Conservation (phyloP, 106 monocot species). For the Acanthochlamys bracteata region DNA sequence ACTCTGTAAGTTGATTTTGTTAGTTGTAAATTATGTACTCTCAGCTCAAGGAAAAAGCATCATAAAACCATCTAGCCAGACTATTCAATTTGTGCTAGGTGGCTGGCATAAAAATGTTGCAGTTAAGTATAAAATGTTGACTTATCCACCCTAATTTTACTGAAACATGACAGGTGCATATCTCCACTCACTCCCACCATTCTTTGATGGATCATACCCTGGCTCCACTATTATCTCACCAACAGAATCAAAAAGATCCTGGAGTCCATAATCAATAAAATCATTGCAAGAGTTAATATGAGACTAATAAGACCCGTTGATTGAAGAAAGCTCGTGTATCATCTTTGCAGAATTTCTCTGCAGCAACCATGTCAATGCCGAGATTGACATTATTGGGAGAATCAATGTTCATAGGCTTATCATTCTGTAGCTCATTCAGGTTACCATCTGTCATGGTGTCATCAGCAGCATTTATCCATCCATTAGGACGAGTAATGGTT, state of each 20-base stretch:
- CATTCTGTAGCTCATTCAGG: slow-evolving; percentile 4
- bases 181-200: slow-evolving; percentile 45
- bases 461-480: not conserved
- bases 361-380: slow-evolving; percentile 17
- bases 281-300: slow-evolving; percentile 90
- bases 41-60: too few species aligned
- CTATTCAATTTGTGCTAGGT: too few species aligned
- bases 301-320: slow-evolving; percentile 71
- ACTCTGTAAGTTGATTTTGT: too few species aligned
- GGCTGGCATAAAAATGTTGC: not conserved
- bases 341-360: slow-evolving; percentile 67
- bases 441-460: slow-evolving; percentile 5
- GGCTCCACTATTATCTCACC: slow-evolving; percentile 74
- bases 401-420: slow-evolving; percentile 25
- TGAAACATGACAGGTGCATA: slow-evolving; percentile 62
- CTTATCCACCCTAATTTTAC: slow-evolving; percentile 59
- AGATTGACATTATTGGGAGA: slow-evolving; percentile 2
- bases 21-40: too few species aligned
- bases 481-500: too few species aligned
- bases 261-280: slow-evolving; percentile 59
- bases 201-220: slow-evolving; percentile 67
- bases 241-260: slow-evolving; percentile 66
- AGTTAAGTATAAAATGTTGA: slow-evolving; percentile 26
- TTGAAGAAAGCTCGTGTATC: slow-evolving; percentile 59
- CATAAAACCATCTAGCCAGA: too few species aligned